These are phyloP conservation scores for Mortierella sp. DNA, from an alignment of 371 early-diverging fungal species.

Conservation along the genomic window DNA sequence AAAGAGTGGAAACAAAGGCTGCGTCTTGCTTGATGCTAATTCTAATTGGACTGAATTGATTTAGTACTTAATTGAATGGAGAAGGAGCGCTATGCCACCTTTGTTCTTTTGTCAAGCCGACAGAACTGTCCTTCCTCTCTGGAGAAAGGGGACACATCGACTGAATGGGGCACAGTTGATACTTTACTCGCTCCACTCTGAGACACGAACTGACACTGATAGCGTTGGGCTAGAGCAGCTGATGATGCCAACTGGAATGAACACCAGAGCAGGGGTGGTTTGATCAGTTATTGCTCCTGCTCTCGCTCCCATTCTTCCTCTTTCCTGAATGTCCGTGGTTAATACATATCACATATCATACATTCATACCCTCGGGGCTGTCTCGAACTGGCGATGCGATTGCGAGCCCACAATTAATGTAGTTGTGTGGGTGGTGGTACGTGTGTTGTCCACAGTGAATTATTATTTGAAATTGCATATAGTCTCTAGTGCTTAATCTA, in stretches of 20 bases:
- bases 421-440: background rate
- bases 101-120: background rate
- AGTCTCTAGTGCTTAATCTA: background rate
- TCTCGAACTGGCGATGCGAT: too few species aligned
- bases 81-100: background rate
- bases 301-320: too few species aligned
- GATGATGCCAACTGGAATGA: conserved; percentile 29
- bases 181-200: too few species aligned
- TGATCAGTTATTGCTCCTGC: too few species aligned
- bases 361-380: too few species aligned
- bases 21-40: too few species aligned
- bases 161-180: too few species aligned
- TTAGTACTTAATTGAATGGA: background rate
- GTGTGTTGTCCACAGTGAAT: background rate
- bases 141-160: too few species aligned
- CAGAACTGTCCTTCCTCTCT: too few species aligned
- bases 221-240: background rate
- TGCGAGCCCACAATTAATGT: background rate
- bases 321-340: too few species aligned
- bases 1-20: background rate
- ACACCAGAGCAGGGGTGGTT: background rate
- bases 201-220: too few species aligned
- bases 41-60: background rate
- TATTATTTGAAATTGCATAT: background rate
- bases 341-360: too few species aligned